Conservation (phyloP, 2,329 filamentous ascomycete species). For the Beauveria pseudobassiana region DNA sequence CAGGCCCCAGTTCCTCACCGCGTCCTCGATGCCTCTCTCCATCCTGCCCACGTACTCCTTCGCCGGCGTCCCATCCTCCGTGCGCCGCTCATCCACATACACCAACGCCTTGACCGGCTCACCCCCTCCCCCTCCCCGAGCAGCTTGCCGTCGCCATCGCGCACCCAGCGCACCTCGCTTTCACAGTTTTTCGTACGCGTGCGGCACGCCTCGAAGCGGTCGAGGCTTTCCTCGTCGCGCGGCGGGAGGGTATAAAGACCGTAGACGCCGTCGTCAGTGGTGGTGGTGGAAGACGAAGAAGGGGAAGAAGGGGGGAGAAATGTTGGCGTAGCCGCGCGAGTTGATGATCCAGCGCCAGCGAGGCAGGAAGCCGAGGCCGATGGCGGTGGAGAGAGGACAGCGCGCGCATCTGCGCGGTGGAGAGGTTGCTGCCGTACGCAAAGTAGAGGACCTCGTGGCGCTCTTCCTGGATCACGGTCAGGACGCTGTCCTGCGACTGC, state of each 20-base stretch:
- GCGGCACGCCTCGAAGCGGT: slow-evolving; percentile 54
- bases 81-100: slow-evolving; percentile 47
- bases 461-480: slow-evolving; percentile 28
- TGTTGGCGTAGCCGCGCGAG: slow-evolving; percentile 58
- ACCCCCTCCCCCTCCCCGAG: slow-evolving; percentile 14
- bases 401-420: slow-evolving; percentile 57
- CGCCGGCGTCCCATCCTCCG: slow-evolving; percentile 32
- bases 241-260: slow-evolving; percentile 50
- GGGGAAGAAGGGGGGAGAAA: slow-evolving; percentile 34
- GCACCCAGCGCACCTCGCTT: slow-evolving; percentile 26
- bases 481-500: slow-evolving; percentile 27
- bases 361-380: slow-evolving; percentile 49
- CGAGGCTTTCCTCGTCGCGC: slow-evolving; percentile 44
- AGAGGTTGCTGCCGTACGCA: slow-evolving; percentile 65
- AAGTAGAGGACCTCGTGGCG: slow-evolving; percentile 49
- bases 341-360: slow-evolving; percentile 62
- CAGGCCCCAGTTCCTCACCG: slow-evolving; percentile 45
- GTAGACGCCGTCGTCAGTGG: slow-evolving; percentile 36
- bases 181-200: slow-evolving; percentile 48
- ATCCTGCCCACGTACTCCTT: slow-evolving; percentile 56
- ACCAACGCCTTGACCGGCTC: slow-evolving; percentile 40
- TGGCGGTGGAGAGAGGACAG: slow-evolving; percentile 49
- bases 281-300: neutral
- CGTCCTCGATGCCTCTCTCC: slow-evolving; percentile 56
- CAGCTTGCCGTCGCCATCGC: slow-evolving; percentile 16